Evolutionary conservation across 345 rosid genomes (phyloP).

Genomic region (Cardamine resedifolia): DNA sequence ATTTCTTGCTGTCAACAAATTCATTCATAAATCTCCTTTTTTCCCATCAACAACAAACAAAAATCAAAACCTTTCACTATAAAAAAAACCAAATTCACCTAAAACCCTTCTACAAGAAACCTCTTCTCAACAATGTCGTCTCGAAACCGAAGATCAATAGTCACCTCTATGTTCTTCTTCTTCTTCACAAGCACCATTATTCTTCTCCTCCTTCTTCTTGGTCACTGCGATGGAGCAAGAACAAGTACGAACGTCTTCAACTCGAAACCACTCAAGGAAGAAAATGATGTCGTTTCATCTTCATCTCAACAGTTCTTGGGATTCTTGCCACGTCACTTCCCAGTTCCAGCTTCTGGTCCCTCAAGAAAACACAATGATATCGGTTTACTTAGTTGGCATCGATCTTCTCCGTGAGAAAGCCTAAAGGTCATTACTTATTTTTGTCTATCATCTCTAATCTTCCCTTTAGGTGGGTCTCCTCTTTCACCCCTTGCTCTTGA

Average conservation of each 20-base stretch:
- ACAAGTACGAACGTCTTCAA: slow-evolving; percentile 26
- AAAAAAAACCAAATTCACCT: neutral
- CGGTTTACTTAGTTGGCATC: slow-evolving; percentile 52
- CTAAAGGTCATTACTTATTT: slow-evolving; percentile 17
- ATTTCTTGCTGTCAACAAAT: slow-evolving; percentile 40
- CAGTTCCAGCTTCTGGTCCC: slow-evolving; percentile 87
- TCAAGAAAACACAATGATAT: slow-evolving; percentile 90
- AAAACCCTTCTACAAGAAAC: slow-evolving; percentile 6
- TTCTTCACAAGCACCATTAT: slow-evolving; percentile 3
- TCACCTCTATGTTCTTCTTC: neutral
- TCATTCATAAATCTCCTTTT: slow-evolving; percentile 24
- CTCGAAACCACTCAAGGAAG: slow-evolving; percentile 19
- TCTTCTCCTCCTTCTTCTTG: slow-evolving; percentile 24
- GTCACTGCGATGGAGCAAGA: slow-evolving; percentile 34
- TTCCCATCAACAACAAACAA: slow-evolving; percentile 30
- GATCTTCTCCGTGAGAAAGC: slow-evolving; percentile 45
- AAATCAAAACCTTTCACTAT: neutral
- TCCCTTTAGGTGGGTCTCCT: neutral
- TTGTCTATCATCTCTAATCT: neutral
- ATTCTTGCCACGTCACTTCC: slow-evolving; percentile 80
- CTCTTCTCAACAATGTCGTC: slow-evolving; percentile 26
- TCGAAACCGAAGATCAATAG: slow-evolving; percentile 19
- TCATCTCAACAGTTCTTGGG: slow-evolving; percentile 43
- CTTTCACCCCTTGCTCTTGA: slow-evolving; percentile 11
- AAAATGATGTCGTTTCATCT: slow-evolving; percentile 19